Evolutionary conservation across 192 early-diverging fungal species (phyloP), one percentile per base, ranked within the genome.

Genomic region (Rhizophlyctis rosea): DNA sequence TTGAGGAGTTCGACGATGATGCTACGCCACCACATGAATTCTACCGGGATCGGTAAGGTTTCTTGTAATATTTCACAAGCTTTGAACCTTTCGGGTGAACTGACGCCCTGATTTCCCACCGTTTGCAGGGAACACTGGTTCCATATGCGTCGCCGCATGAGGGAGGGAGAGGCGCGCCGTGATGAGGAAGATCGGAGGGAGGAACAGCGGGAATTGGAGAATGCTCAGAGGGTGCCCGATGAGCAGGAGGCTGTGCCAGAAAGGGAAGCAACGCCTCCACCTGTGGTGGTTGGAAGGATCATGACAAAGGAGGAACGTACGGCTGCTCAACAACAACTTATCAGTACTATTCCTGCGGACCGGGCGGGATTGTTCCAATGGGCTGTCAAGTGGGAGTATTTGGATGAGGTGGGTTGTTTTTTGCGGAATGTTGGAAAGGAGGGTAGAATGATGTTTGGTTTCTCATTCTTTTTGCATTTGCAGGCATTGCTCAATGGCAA

Each of bases 1-100:
- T 88, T 32, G 75, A 75, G 4, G 81, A 86, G 39, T 93, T 76
- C 76, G 82, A 93, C 65, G 92, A 93, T 68, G 89, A 92, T 57
- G 59, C 72, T 16, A 67, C 65, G 32, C 81, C 80, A 0, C 71
- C 79, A 16, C 84, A 93, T 29, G 78, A 87, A 57, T 97, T 86
- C 65, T 97, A 90, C 65, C 67, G 84, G 47, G 89, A 93, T 67
- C 70, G 90, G 86, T 87, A 80, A 64, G 66, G 14, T 34, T 18
- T 30, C 13, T 7, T 55, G 54, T 30, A 4, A 7, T 29, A 4
- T n/a, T 55, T 55, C 4, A 31, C 27, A 5, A 28, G 24, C 4
- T 11, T 3, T 30, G 24, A 4, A 52, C 18, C 2, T 25, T 28
- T 29, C 21, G 34, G 2, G 54, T 5, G 3, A 11, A 31, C 54